These are phyloP conservation scores for Pittosporum tobira DNA, from an alignment of 129 eudicot species.

Conservation along the genomic window DNA sequence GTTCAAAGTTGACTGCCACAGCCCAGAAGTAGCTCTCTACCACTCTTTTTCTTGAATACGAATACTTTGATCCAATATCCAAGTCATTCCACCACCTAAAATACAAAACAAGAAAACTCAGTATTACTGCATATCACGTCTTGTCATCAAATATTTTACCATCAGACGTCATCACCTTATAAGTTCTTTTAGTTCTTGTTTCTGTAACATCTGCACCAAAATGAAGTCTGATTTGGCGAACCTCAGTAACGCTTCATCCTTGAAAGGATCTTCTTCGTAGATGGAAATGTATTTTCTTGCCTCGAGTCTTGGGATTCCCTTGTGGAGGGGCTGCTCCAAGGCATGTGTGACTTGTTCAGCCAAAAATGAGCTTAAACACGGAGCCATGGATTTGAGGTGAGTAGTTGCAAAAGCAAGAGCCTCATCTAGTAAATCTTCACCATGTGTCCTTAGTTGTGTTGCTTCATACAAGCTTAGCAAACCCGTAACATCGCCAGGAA, in stretches of 20 bases:
- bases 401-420: constrained; percentile 14
- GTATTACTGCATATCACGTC: too few species aligned
- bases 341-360: constrained; percentile 14
- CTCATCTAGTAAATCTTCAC: constrained; percentile 17
- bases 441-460: constrained; percentile 6
- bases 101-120: not conserved
- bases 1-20: constrained; percentile 6
- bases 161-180: not conserved
- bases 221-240: constrained; percentile 23
- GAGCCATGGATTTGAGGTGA: not conserved
- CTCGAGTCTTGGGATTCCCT: constrained; percentile 20
- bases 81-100: constrained; percentile 12
- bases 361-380: not conserved
- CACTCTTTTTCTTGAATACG: constrained; percentile 1
- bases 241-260: constrained; percentile 6
- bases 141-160: not conserved
- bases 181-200: constrained; percentile 17
- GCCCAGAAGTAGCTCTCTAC: constrained; percentile 12
- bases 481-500: constrained; percentile 11
- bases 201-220: constrained; percentile 16
- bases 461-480: constrained; percentile 28
- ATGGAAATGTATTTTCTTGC: constrained; percentile 14
- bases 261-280: constrained; percentile 13
- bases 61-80: constrained; percentile 1
- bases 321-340: constrained; percentile 13